phyloP scores from a whole-genome alignment of 2,329 filamentous ascomycete species.

The Exophiala mesophila region DNA sequence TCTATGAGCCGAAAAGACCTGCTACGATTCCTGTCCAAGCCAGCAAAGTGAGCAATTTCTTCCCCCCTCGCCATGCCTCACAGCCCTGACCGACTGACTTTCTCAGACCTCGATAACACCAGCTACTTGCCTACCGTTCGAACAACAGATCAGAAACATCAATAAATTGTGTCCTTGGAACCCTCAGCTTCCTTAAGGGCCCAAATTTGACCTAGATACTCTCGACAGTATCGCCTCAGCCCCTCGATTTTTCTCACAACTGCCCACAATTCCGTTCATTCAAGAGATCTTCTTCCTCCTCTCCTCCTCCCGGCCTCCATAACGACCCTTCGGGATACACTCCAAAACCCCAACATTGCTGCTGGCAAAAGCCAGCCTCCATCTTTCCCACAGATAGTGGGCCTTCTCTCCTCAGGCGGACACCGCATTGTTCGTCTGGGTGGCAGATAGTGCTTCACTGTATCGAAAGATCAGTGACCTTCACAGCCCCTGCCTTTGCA shows the following conservation, averaged over 20 bases:
- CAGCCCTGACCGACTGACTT: constrained; percentile 7
- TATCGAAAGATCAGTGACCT: constrained; percentile 41
- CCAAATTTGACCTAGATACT: constrained; percentile 92
- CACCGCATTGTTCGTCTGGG: constrained; percentile 94
- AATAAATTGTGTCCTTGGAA: too few relatives aligned
- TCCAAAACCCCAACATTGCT: constrained; percentile 50
- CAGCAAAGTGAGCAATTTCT: constrained; percentile 68
- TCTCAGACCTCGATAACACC: constrained; percentile 60
- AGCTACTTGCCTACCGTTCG: constrained; percentile 25
- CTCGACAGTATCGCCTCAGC: constrained; percentile 33
- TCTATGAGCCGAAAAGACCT: constrained; percentile 91
- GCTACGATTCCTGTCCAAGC: constrained; percentile 88
- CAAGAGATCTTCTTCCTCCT: constrained; percentile 78
- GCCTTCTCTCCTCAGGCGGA: constrained; percentile 96
- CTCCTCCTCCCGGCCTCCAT: constrained; percentile 82
- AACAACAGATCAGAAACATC: too few relatives aligned
- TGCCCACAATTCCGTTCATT: constrained; percentile 82
- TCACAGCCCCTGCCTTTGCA: constrained; percentile 7
- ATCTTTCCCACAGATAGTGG: constrained; percentile 63
- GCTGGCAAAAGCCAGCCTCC: constrained; percentile 85
- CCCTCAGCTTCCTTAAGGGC: too few relatives aligned
- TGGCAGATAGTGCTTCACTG: constrained; percentile 90
- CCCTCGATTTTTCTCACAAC: constrained; percentile 55
- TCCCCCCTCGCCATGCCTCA: constrained; percentile 6
- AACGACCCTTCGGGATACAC: constrained; percentile 67